A percentile compares a stretch with the other conserved stretches of the same genome.
These are phyloP conservation scores for Diaporthe ampelina DNA, from an alignment of 2,329 filamentous ascomycete species.

Conservation along the genomic window DNA sequence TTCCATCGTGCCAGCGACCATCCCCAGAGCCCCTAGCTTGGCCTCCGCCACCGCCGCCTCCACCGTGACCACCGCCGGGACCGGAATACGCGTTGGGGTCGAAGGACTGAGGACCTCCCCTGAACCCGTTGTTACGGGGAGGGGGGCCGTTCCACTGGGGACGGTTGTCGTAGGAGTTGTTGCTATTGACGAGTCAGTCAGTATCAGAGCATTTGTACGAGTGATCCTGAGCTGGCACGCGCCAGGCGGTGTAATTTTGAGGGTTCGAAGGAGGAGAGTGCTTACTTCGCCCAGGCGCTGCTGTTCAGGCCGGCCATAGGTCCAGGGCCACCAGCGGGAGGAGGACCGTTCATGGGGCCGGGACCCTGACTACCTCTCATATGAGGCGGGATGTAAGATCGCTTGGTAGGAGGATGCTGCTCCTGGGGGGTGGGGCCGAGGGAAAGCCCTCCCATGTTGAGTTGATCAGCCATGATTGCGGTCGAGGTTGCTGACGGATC, in stretches of 20 bases:
- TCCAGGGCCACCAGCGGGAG: slow-evolving; percentile 42
- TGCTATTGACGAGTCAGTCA: slow-evolving; percentile 50
- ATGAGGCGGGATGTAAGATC: slow-evolving; percentile 89
- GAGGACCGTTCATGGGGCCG: slow-evolving; percentile 39
- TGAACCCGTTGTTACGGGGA: slow-evolving; percentile 46
- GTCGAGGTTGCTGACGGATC: slow-evolving; percentile 40
- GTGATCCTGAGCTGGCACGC: neutral
- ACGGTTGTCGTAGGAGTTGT: slow-evolving; percentile 61
- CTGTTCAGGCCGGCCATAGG: slow-evolving; percentile 66
- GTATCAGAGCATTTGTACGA: neutral
- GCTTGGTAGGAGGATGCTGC: slow-evolving; percentile 52
- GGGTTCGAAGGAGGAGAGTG: slow-evolving; percentile 41
- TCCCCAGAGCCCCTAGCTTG: slow-evolving; percentile 88
- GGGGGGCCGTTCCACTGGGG: slow-evolving; percentile 43
- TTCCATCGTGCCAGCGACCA: slow-evolving; percentile 87
- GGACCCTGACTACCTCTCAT: slow-evolving; percentile 73
- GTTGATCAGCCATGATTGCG: slow-evolving; percentile 82
- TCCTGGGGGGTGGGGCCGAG: slow-evolving; percentile 63
- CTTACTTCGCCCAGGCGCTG: slow-evolving; percentile 76
- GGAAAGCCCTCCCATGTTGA: slow-evolving; percentile 84
- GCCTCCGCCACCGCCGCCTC: slow-evolving; percentile 59
- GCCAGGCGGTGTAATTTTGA: neutral
- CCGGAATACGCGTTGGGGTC: slow-evolving; percentile 72
- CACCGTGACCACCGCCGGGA: slow-evolving; percentile 46
- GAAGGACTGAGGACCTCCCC: slow-evolving; percentile 58